These are phyloP conservation scores for Leptographium wingfieldii DNA, from an alignment of 2,329 filamentous ascomycete genomes.

Conservation along the genomic window DNA sequence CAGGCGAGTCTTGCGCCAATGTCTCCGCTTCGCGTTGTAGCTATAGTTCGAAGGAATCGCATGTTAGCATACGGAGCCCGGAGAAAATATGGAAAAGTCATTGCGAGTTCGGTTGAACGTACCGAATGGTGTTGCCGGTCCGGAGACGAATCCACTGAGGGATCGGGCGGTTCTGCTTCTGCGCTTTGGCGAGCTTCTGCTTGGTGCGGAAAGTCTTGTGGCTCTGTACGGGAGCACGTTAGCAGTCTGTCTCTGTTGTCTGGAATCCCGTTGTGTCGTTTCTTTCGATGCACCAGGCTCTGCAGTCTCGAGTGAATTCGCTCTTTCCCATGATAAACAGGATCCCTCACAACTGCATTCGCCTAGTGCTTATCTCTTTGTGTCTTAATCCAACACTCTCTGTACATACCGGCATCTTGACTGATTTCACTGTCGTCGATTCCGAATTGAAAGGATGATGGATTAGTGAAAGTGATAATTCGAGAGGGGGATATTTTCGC, in stretches of 20 bases:
- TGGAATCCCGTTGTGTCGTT: not conserved
- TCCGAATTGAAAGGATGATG: slow-evolving; percentile 15
- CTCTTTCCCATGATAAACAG: not conserved
- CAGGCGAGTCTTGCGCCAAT: slow-evolving; percentile 99
- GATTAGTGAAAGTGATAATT: not conserved
- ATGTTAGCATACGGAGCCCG: not conserved
- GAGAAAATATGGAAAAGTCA: not conserved
- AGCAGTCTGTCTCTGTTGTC: slow-evolving; percentile 7
- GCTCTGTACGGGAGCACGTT: slow-evolving; percentile 47
- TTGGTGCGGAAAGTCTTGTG: slow-evolving; percentile 99
- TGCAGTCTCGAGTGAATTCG: not conserved
- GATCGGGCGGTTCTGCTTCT: slow-evolving; percentile 99
- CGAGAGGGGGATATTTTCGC: slow-evolving; percentile 7
- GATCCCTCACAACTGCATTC: not conserved
- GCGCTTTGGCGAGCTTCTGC: slow-evolving; percentile 99
- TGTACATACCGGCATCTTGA: slow-evolving; percentile 27
- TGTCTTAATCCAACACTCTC: not conserved
- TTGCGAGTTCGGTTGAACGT: slow-evolving; percentile 27
- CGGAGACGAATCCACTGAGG: slow-evolving; percentile 99
- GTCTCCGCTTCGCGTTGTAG: slow-evolving; percentile 99
- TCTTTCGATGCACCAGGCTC: not conserved
- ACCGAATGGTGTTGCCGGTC: slow-evolving; percentile 99
- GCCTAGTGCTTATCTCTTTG: not conserved
- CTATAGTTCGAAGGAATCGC: slow-evolving; percentile 36
- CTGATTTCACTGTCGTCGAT: slow-evolving; percentile 21